phyloP scores from a whole-genome alignment of 768 basidiomycete genomes.

The Trametes sanguinea region DNA sequence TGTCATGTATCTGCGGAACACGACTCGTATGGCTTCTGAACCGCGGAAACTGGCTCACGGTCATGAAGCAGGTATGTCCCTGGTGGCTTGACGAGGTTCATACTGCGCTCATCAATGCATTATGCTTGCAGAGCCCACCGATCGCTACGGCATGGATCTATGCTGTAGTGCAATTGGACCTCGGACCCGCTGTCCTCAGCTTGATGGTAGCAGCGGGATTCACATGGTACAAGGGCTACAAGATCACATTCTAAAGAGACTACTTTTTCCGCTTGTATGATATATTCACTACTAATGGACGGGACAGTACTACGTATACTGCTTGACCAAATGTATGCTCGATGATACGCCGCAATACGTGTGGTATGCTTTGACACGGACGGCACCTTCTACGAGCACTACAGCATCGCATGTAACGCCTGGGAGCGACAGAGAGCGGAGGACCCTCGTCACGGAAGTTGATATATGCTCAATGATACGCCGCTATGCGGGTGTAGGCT shows the following conservation, averaged over 20 bases:
- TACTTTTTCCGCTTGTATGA: too few species aligned
- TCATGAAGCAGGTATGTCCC: constrained; percentile 68
- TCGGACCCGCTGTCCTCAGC: constrained; percentile 60
- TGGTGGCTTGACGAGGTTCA: too few species aligned
- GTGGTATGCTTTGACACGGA: constrained; percentile 29
- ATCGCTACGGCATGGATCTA: constrained; percentile 81
- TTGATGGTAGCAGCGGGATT: constrained; percentile 55
- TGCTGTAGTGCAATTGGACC: constrained; percentile 65
- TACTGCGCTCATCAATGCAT: neutral
- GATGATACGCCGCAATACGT: constrained; percentile 35
- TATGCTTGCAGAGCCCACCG: constrained; percentile 61
- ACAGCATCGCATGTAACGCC: neutral
- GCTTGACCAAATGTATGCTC: constrained; percentile 29
- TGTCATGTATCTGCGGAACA: constrained; percentile 59
- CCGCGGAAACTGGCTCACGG: constrained; percentile 64
- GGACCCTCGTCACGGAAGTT: neutral
- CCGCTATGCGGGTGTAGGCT: constrained; percentile 32
- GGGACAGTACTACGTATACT: neutral
- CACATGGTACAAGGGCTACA: constrained; percentile 64
- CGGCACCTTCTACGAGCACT: constrained; percentile 36
- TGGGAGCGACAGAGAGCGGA: neutral
- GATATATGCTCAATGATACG: constrained; percentile 37
- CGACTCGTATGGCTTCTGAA: constrained; percentile 75
- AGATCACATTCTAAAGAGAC: constrained; percentile 35
- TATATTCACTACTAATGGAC: neutral